Base-by-base conservation (phyloP, 306 rosid genomes). In the Heteromeles arbutifolia region DNA sequence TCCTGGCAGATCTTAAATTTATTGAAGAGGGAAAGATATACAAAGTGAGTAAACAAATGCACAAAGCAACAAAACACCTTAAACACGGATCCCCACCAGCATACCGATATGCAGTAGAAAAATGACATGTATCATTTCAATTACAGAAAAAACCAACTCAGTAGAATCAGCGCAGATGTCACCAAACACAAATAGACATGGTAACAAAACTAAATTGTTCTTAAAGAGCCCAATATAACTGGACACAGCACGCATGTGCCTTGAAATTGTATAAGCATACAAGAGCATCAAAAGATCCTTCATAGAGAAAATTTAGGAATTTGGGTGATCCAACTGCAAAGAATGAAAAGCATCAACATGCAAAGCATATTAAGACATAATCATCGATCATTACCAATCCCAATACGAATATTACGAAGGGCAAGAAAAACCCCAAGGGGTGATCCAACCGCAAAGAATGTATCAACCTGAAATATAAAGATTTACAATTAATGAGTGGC, bases 381-480 rank as follows among this genome's bases (percentile, higher is more conserved):
- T 69, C 74, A 56, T 70, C 67, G 67, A 70, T 43, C 65, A 72
- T 84, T 89, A 95, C 99, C 99, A 74, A 81, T 81, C 83, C 99
- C 98, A 70, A 92, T 78, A 67, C 99, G 93, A 77, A 92, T 79
- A 72, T 96, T 96, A 50, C 98, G 97, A 74, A 96, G 96, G 73
- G 99, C 90, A 69, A 96, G 96, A 86, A 96, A 96, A 75, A 96
- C 98, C 77, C 99, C 98, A 34, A 96, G 96, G 73, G 99, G 98
- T 22, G 99, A 96, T 77, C 99, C 99, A 87, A 92, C 98, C n/a
- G 97, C 97, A 81, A 84, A 96, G 86, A 92, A 96, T 72, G 98
- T 96, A 82, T 96, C 99, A 63, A 96, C 99, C 99, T 95, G 86
- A 63, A 69, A 80, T 74, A 39, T 32, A 69, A 62, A 73, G 64